Conservation (phyloP, 345 rosid genomes). For the Euphorbia pulcherrima region DNA sequence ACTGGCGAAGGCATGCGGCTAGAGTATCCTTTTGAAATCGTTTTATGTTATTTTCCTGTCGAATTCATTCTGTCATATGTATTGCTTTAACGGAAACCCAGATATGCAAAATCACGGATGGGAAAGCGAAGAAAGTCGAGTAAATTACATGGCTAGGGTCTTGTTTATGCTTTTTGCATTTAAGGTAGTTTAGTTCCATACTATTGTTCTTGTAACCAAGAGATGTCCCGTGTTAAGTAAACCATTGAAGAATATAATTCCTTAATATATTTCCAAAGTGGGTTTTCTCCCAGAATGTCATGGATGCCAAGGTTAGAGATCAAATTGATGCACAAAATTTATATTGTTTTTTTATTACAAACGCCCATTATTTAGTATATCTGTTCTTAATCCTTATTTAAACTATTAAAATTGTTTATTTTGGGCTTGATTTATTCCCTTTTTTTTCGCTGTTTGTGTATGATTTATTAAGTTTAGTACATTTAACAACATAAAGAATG, state of each 20-base stretch:
- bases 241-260: not conserved
- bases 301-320: too few species aligned
- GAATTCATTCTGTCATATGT: conserved; percentile 1
- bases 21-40: conserved; percentile 65
- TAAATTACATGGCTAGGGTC: not conserved
- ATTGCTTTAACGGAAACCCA: conserved; percentile 44
- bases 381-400: too few species aligned
- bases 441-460: too few species aligned
- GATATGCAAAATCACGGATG: conserved; percentile 84
- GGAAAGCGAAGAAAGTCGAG: conserved; percentile 66
- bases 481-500: too few species aligned
- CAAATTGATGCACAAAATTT: too few species aligned
- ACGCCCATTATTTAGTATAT: too few species aligned
- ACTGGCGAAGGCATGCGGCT: conserved; percentile 69
- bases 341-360: too few species aligned
- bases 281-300: not conserved
- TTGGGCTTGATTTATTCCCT: too few species aligned
- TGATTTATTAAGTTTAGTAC: too few species aligned
- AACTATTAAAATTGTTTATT: too few species aligned
- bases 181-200: not conserved
- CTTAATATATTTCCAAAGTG: not conserved
- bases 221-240: conserved; percentile 1
- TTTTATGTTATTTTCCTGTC: not conserved
- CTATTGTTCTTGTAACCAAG: not conserved
- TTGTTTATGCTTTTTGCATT: not conserved